Evolutionary conservation across 2,329 filamentous ascomycete species (phyloP).

Genomic region (Aspergillus unguis): DNA sequence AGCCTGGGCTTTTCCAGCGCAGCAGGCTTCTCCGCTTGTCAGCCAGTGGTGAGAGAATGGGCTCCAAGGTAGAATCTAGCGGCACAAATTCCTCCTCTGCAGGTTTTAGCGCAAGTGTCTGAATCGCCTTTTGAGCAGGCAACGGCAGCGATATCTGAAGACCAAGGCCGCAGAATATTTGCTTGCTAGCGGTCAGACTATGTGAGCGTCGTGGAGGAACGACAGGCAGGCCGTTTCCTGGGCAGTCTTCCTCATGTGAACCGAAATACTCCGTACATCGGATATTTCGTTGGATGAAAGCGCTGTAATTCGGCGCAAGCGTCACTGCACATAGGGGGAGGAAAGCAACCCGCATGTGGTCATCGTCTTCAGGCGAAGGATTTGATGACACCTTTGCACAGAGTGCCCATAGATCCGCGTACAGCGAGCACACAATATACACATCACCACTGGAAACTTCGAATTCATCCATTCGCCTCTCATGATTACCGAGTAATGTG

Average conservation of each 20-base stretch:
- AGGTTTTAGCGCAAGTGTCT: conserved; percentile 12
- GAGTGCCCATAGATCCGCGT: conserved; percentile 35
- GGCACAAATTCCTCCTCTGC: conserved; percentile 19
- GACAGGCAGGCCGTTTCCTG: conserved; percentile 27
- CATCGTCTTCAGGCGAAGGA: neutral
- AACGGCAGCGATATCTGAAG: conserved; percentile 17
- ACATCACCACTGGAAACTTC: conserved; percentile 27
- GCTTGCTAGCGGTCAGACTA: conserved; percentile 25
- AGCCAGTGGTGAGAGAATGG: conserved; percentile 17
- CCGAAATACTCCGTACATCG: conserved; percentile 1
- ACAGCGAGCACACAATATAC: conserved; percentile 31
- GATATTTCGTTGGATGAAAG: conserved; percentile 23
- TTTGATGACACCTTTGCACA: conserved; percentile 27
- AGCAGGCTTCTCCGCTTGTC: conserved; percentile 9
- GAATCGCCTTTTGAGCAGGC: conserved; percentile 18
- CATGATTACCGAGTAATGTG: conserved; percentile 17
- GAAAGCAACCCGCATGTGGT: conserved; percentile 23
- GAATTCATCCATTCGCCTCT: conserved; percentile 26
- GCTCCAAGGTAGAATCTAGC: conserved; percentile 21
- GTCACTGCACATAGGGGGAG: conserved; percentile 34
- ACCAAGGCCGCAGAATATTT: conserved; percentile 15
- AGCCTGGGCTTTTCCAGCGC: conserved; percentile 8
- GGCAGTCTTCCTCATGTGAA: conserved; percentile 12
- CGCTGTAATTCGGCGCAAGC: conserved; percentile 29
- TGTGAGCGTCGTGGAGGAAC: conserved; percentile 26